Percentiles rank a stretch among this genome's conserved stretches.
Conservation (phyloP, 2,329 filamentous ascomycete species). For the Xylariaceae sp. region DNA sequence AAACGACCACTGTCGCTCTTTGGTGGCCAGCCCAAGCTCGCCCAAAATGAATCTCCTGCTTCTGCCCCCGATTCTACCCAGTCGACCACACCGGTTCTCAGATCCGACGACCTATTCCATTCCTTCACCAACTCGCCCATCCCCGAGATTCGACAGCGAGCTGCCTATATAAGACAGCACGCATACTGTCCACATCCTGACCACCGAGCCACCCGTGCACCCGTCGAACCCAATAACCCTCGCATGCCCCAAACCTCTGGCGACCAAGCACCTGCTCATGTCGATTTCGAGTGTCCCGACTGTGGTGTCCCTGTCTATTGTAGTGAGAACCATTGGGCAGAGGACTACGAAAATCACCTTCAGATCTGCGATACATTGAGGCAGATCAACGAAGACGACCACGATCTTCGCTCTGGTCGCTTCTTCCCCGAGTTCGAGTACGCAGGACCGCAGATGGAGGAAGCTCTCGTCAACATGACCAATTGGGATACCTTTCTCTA, state of each 20-base stretch:
- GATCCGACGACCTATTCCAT: conserved; percentile 85
- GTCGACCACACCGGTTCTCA: conserved; percentile 41
- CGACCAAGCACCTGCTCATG: conserved; percentile 67
- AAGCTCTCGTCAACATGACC: conserved; percentile 91
- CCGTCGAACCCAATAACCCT: conserved; percentile 62
- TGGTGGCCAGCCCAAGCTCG: conserved; percentile 20
- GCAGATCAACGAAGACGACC: conserved; percentile 97
- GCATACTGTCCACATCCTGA: conserved; percentile 89
- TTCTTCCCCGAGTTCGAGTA: conserved; percentile 94
- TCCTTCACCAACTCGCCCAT: conserved; percentile 85
- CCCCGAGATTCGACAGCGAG: conserved; percentile 79
- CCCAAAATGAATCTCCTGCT: conserved; percentile 14
- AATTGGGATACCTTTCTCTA: conserved; percentile 99
- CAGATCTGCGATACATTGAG: conserved; percentile 87
- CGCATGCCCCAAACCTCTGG: conserved; percentile 53
- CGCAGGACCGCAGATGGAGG: conserved; percentile 83
- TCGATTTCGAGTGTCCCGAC: conserved; percentile 92
- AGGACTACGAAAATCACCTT: conserved; percentile 89
- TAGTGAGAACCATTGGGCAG: conserved; percentile 90
- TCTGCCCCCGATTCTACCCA: conserved; percentile 14
- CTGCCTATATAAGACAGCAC: conserved; percentile 87
- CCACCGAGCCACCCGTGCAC: conserved; percentile 70
- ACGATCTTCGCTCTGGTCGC: conserved; percentile 84
- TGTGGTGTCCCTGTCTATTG: conserved; percentile 94
- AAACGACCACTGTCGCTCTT: conserved; percentile 27